Conservation (phyloP, 1,284 basidiomycete genomes). For the Leccinum variabile region DNA sequence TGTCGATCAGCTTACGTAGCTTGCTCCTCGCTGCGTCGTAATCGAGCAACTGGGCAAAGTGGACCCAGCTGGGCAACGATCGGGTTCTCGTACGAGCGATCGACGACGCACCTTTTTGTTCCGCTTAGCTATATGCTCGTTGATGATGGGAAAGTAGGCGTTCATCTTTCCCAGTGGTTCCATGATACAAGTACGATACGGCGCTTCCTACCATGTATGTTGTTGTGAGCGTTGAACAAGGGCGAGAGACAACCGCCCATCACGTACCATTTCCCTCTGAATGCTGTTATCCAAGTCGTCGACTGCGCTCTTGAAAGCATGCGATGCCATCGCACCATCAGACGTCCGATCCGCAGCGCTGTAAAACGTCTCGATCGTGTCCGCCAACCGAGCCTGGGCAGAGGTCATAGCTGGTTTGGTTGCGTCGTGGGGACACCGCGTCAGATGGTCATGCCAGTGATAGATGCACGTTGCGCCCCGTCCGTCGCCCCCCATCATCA, state of each 20-base stretch:
- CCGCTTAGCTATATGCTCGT: constrained; percentile 91
- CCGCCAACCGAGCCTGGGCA: constrained; percentile 91
- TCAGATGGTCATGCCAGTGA: background rate
- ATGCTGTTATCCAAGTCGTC: constrained; percentile 92
- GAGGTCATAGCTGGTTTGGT: constrained; percentile 87
- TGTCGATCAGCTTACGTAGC: constrained; percentile 87
- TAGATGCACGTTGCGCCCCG: background rate
- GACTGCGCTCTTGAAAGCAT: constrained; percentile 93
- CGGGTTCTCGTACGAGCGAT: background rate
- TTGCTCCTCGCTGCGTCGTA: constrained; percentile 92
- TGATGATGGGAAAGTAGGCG: constrained; percentile 92
- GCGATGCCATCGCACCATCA: constrained; percentile 95
- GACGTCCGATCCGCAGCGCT: constrained; percentile 80
- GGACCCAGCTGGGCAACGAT: background rate
- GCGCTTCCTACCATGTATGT: constrained; percentile 67
- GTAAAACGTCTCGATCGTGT: constrained; percentile 94
- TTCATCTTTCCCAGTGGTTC: constrained; percentile 97
- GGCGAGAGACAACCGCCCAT: too few species aligned
- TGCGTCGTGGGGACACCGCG: background rate
- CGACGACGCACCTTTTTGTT: constrained; percentile 81
- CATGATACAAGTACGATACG: constrained; percentile 92
- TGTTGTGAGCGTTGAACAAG: background rate
- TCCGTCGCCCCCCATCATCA: too few species aligned
- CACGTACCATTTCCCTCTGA: constrained; percentile 75
- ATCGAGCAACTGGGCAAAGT: constrained; percentile 73